phyloP scores from a whole-genome alignment of 805 yeast genomes.

The Starmera pachycereana region DNA sequence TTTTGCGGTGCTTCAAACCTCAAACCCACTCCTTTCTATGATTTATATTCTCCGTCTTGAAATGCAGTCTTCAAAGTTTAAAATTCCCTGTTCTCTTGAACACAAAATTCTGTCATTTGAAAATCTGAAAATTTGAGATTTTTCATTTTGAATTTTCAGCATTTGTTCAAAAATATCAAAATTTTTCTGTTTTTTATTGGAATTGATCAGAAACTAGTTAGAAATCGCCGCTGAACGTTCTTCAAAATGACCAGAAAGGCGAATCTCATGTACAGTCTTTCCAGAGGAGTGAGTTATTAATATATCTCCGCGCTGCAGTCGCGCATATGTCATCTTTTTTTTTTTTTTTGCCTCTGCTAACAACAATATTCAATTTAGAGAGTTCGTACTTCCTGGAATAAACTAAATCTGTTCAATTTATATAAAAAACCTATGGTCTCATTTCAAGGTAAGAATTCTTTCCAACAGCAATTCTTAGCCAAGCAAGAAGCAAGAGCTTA shows the following conservation, averaged over 20 bases:
- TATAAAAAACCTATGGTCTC: conserved; percentile 56
- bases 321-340: neutral
- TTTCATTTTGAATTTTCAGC: neutral
- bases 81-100: no score
- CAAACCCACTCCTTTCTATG: no score
- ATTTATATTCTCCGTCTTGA: no score
- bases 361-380: conserved; percentile 19
- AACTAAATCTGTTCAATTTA: conserved; percentile 80
- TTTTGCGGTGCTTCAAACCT: no score
- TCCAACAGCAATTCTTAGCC: conserved; percentile 85
- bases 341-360: neutral
- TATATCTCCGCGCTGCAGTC: no score
- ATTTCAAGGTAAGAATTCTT: conserved; percentile 57
- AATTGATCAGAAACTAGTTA: no score
- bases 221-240: no score
- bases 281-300: conserved; percentile 34
- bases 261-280: conserved; percentile 42
- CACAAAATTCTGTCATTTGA: no score
- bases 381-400: conserved; percentile 85
- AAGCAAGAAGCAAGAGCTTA: conserved; percentile 89
- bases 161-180: neutral
- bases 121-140: no score
- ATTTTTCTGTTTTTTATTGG: no score
- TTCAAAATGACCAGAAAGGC: conserved; percentile 51
- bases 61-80: no score